Percentiles rank a stretch among this genome's conserved stretches.
Conservation (phyloP, 2,329 filamentous ascomycete genomes). For the Sphaerulina musiva region DNA sequence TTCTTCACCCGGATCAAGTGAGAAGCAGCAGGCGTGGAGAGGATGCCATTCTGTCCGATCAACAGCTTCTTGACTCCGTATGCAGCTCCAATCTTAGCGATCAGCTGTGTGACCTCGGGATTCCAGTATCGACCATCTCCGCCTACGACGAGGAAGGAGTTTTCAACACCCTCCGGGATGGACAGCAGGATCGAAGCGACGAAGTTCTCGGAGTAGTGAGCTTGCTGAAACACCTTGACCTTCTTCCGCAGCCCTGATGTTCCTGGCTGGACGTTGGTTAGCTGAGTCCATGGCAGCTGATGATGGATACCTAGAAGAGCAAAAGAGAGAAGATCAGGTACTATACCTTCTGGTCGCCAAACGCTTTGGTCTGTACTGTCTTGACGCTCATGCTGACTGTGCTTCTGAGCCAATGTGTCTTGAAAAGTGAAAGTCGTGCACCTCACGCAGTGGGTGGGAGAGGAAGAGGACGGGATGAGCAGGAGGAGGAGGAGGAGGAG, state of each 20-base stretch:
- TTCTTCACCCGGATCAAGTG: conserved; percentile 92
- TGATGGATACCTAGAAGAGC: not conserved
- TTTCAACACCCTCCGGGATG: conserved; percentile 88
- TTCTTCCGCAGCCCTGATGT: conserved; percentile 92
- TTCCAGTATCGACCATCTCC: conserved; percentile 98
- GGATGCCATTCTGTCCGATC: conserved; percentile 91
- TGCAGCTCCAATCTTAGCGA: conserved; percentile 92
- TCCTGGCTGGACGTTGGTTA: conserved; percentile 34
- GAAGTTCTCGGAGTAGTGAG: conserved; percentile 94
- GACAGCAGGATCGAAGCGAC: conserved; percentile 89
- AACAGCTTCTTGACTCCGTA: conserved; percentile 99
- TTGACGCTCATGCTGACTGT: conserved; percentile 59
- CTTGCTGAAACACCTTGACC: conserved; percentile 93
- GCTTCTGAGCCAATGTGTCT: conserved; percentile 7
- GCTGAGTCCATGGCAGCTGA: not conserved
- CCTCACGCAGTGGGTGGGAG: conserved; percentile 6
- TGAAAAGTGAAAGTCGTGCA: conserved; percentile 6
- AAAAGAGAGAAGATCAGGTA: not conserved
- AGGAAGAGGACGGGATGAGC: not conserved
- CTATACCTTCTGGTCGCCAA: conserved; percentile 81
- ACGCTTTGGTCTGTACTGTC: conserved; percentile 76
- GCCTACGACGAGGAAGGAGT: conserved; percentile 87
- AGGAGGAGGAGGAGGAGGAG: not conserved
- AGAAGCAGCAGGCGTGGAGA: conserved; percentile 92
- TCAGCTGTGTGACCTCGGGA: conserved; percentile 90